Evolutionary conservation across 108 stramenopile species (phyloP), one percentile per base, ranked within the genome.

Genomic region (Nitzschia putrida): DNA sequence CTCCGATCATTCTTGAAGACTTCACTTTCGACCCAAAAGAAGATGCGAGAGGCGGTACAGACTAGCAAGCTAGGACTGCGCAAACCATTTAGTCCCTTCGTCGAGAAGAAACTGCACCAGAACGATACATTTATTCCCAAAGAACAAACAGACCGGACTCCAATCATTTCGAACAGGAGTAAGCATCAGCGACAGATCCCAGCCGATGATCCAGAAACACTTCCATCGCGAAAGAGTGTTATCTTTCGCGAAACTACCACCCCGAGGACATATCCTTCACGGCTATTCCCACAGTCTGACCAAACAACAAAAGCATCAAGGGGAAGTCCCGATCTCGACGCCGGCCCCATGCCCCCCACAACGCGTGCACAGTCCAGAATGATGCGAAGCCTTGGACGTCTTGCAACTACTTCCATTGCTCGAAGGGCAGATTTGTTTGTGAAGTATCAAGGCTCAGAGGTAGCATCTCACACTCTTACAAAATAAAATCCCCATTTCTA

Each of bases 81-180:
- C 1, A 34, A 4, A 34, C 29, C 1, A 34, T 34, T 4, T 4
- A 34, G 1, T 4, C 29, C 1, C 29, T 34, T 34, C 29, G 4
- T 3, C 4, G 29, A 34, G 29, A 34, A 34, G 4, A 34, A 34
- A 4, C 29, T 3, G 4, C 29, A 34, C 29, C 29, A 34, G 4
- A 34, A 34, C 3, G 4, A 34, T 4, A 1, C 29, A 3, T 1
- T 34, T 34, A 1, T 4, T 34, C 29, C 29, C 29, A 34, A 34
- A 1, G 29, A 34, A 4, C 38, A 63, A 37, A 44, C 7, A 20
- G 61, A 63, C 21, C 16, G 16, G 9, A 63, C 61, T 45, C 61
- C 61, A 12, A 47, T 39, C 18, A 63, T 63, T 63, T 63, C 61
- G 0, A 63, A 63, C 44, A 63, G 44, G 44, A 45, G 43, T 24